These are phyloP conservation scores for Cyphellophora attinorum DNA, from an alignment of 2,329 filamentous ascomycete species.

Conservation along the genomic window DNA sequence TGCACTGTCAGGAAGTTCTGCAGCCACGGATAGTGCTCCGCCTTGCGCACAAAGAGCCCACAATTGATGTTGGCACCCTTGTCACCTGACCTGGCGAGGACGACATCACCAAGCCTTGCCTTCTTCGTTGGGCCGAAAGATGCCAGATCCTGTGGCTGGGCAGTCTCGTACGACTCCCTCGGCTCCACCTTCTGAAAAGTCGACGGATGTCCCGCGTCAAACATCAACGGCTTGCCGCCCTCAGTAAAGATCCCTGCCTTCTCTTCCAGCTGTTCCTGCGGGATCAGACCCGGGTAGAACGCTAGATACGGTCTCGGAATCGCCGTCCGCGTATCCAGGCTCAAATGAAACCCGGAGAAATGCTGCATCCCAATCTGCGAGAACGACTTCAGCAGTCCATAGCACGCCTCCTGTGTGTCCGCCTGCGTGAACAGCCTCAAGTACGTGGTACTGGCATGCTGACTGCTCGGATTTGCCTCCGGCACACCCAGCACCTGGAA, in stretches of 20 bases:
- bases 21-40: conserved; percentile 26
- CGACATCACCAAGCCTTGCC: conserved; percentile 33
- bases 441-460: conserved; percentile 35
- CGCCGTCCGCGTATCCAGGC: conserved; percentile 32
- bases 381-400: conserved; percentile 12
- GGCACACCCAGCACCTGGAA: conserved; percentile 40
- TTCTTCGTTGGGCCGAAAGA: conserved; percentile 21
- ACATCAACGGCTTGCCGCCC: conserved; percentile 14
- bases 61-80: conserved; percentile 34
- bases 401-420: conserved; percentile 9
- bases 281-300: conserved; percentile 31
- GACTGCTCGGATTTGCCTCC: conserved; percentile 27
- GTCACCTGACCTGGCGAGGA: conserved; percentile 33
- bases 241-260: conserved; percentile 18
- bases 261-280: conserved; percentile 22
- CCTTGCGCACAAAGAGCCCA: conserved; percentile 26
- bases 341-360: conserved; percentile 34
- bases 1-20: conserved; percentile 30
- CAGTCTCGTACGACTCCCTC: conserved; percentile 15
- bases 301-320: conserved; percentile 30
- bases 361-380: conserved; percentile 29
- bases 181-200: conserved; percentile 16
- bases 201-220: conserved; percentile 13
- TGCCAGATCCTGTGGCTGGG: conserved; percentile 12
- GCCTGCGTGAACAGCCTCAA: conserved; percentile 36